Evolutionary conservation across 495 filamentous ascomycete species (phyloP).

Genomic region (Tuber aestivum): DNA sequence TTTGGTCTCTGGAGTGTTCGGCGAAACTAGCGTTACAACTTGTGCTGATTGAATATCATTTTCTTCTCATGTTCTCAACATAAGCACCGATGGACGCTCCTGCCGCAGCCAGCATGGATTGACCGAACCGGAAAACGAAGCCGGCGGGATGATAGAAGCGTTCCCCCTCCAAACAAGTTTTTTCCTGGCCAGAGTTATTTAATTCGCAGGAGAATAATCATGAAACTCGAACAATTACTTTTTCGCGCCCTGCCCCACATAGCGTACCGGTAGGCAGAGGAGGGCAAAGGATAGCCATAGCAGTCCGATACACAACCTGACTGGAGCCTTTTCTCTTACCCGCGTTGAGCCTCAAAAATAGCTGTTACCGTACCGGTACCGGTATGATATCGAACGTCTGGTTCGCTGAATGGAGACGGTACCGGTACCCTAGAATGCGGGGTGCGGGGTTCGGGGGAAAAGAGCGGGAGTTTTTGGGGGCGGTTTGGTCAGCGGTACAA

Average conservation of each 20-base stretch:
- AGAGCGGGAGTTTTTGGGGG: background rate
- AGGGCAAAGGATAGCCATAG: background rate
- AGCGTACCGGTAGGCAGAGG: background rate
- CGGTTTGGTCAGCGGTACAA: background rate
- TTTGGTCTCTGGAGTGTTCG: background rate
- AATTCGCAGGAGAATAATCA: background rate
- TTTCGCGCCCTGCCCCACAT: background rate
- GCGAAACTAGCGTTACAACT: no score
- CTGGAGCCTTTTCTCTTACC: background rate
- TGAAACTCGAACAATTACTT: background rate
- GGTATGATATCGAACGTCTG: no score
- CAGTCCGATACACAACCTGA: background rate
- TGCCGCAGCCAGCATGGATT: background rate
- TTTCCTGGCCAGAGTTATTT: background rate
- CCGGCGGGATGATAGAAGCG: background rate
- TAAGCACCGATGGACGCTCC: background rate
- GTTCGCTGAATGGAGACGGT: background rate
- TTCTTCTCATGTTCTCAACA: background rate
- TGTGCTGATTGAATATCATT: no score
- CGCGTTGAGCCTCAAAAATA: background rate
- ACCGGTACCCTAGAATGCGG: background rate
- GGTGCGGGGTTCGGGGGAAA: background rate
- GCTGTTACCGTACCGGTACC: background rate
- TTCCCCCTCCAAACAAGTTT: background rate
- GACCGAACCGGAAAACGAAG: background rate